Percentiles rank a stretch among this genome's conserved stretches.
Conservation (phyloP, 441 rosid species). For the Flueggea neowawraea region DNA sequence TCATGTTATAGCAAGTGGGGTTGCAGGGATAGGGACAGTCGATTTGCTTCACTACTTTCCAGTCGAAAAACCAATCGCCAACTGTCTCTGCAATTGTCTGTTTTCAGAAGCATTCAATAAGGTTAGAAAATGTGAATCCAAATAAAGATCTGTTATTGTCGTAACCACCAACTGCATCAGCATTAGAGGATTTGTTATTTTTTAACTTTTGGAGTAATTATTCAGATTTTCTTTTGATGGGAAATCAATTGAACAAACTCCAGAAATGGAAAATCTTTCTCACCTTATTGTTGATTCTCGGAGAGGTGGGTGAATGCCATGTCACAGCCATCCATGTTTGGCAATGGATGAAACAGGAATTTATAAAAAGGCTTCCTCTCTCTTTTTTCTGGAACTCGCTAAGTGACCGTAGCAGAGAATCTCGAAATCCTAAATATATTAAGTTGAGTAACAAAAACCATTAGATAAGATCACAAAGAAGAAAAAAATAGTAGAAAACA, state of each 20-base stretch:
- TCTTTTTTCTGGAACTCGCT: slow-evolving; percentile 41
- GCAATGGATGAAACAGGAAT: slow-evolving; percentile 86
- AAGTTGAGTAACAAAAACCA: slow-evolving; percentile 6
- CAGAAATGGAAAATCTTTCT: not conserved
- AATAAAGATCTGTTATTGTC: not conserved
- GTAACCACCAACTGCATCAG: too few relatives aligned
- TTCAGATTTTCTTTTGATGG: not conserved
- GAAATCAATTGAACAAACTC: not conserved
- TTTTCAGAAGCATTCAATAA: slow-evolving; percentile 13
- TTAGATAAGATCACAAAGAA: not conserved
- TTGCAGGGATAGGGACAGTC: slow-evolving; percentile 95
- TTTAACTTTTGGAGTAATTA: not conserved
- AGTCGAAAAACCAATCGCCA: slow-evolving; percentile 86
- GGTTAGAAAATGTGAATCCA: not conserved
- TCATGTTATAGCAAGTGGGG: slow-evolving; percentile 77
- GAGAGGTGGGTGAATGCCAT: slow-evolving; percentile 76
- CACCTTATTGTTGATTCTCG: slow-evolving; percentile 70
- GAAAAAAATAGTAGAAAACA: not conserved
- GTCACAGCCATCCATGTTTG: slow-evolving; percentile 57
- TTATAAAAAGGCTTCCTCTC: slow-evolving; percentile 64
- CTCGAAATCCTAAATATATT: slow-evolving; percentile 51
- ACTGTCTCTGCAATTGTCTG: slow-evolving; percentile 90
- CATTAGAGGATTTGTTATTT: not conserved
- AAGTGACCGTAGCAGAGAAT: slow-evolving; percentile 58
- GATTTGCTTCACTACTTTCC: slow-evolving; percentile 50